Conservation (phyloP, 2,329 filamentous ascomycete genomes). For the Tolypocladium nubicola region DNA sequence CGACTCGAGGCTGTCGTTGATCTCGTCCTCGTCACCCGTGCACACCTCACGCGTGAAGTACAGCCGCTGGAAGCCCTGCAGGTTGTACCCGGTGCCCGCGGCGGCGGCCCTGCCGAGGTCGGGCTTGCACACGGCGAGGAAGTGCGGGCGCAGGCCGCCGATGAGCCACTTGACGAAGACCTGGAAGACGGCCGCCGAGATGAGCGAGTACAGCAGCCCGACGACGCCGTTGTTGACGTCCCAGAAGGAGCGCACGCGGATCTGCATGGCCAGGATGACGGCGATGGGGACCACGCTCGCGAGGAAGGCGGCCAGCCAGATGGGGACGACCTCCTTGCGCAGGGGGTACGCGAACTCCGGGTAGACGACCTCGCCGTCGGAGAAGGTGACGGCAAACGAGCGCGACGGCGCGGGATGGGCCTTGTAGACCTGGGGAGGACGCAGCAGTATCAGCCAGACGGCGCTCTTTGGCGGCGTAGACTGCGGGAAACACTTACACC, state of each 20-base stretch:
- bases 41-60: constrained; percentile 64
- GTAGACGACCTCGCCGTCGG: constrained; percentile 57
- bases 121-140: constrained; percentile 60
- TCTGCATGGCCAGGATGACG: constrained; percentile 54
- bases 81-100: constrained; percentile 28
- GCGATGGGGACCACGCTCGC: constrained; percentile 54
- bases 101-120: constrained; percentile 11
- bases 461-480: no score
- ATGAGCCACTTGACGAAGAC: constrained; percentile 69
- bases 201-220: constrained; percentile 59
- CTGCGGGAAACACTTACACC: constrained; percentile 37
- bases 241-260: constrained; percentile 59
- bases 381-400: constrained; percentile 52
- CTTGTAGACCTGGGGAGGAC: constrained; percentile 34
- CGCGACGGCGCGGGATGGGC: constrained; percentile 51
- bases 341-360: constrained; percentile 62
- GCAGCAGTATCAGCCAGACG: no score
- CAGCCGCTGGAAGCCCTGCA: constrained; percentile 42
- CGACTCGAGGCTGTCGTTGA: constrained; percentile 59
- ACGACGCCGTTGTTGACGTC: constrained; percentile 61
- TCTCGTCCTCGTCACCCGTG: constrained; percentile 52
- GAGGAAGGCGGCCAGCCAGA: constrained; percentile 58
- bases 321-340: constrained; percentile 60
- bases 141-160: constrained; percentile 62
- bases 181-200: constrained; percentile 64